Percentiles rank a stretch among this genome's conserved stretches.
These are phyloP conservation scores for Petunia secreta DNA, from an alignment of 257 asterid species.

Conservation along the genomic window DNA sequence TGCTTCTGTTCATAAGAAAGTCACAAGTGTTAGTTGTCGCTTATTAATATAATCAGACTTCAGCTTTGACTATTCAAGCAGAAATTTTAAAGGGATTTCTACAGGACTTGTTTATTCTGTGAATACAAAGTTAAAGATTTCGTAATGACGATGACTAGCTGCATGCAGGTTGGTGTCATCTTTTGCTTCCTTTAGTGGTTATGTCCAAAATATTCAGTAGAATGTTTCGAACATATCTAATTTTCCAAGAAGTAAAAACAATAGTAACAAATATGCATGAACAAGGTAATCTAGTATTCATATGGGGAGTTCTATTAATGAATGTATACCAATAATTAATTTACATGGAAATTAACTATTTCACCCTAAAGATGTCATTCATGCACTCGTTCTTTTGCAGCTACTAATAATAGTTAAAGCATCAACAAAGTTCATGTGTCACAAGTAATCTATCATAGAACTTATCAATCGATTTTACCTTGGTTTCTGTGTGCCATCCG, in stretches of 20 bases:
- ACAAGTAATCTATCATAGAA: background rate
- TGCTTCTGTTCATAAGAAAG: background rate
- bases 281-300: background rate
- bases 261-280: background rate
- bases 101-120: background rate
- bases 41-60: background rate
- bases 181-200: background rate
- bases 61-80: background rate
- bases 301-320: background rate
- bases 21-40: background rate
- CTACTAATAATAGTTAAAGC: slow-evolving; percentile 4
- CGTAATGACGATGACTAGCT: background rate
- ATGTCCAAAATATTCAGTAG: background rate
- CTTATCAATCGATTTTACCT: slow-evolving; percentile 29
- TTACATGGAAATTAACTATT: background rate
- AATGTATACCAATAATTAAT: background rate
- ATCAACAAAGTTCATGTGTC: background rate
- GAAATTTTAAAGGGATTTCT: background rate
- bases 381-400: background rate
- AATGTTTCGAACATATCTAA: background rate
- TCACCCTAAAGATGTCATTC: background rate
- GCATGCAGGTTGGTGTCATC: background rate
- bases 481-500: slow-evolving; percentile 40
- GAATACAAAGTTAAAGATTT: background rate
- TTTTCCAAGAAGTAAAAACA: background rate